Evolutionary conservation across 257 asterid genomes (phyloP).

Genomic region (Catharanthus roseus): DNA sequence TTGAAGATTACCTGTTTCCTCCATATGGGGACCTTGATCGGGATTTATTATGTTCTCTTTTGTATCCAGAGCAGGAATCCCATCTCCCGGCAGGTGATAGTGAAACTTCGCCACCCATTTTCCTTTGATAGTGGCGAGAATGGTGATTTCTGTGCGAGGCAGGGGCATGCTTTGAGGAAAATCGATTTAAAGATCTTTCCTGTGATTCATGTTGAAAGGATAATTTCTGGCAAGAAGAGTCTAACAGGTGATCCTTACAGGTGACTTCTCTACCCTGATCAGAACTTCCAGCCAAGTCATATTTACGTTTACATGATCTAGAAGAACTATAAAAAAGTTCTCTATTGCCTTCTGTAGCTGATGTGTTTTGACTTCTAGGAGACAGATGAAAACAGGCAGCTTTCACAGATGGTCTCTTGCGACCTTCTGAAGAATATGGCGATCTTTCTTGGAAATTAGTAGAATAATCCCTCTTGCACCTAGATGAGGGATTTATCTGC

Average conservation of each 20-base stretch:
- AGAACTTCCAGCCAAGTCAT: constrained; percentile 12
- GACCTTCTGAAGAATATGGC: background rate
- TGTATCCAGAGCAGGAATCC: constrained; percentile 8
- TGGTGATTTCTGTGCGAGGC: background rate
- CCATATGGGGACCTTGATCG: constrained; percentile 22
- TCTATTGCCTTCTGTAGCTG: background rate
- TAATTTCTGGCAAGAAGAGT: background rate
- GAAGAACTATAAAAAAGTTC: constrained; percentile 7
- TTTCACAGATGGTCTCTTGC: constrained; percentile 4
- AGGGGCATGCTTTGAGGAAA: constrained; percentile 8
- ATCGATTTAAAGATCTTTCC: background rate
- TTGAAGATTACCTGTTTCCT: constrained; percentile 18
- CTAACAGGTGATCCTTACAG: constrained; percentile 4
- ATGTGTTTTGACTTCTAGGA: background rate
- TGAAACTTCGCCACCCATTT: constrained; percentile 9
- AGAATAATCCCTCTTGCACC: background rate
- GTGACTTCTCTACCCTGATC: constrained; percentile 7
- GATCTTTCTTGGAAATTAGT: constrained; percentile 9
- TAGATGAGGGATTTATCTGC: constrained; percentile 12
- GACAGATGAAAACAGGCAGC: constrained; percentile 1
- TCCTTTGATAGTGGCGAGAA: background rate
- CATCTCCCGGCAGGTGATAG: constrained; percentile 13
- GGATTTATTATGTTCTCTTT: constrained; percentile 15
- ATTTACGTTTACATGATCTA: background rate
- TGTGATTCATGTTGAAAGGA: background rate